Conservation (phyloP, 495 filamentous ascomycete genomes). For the Podospora pseudocomata region DNA sequence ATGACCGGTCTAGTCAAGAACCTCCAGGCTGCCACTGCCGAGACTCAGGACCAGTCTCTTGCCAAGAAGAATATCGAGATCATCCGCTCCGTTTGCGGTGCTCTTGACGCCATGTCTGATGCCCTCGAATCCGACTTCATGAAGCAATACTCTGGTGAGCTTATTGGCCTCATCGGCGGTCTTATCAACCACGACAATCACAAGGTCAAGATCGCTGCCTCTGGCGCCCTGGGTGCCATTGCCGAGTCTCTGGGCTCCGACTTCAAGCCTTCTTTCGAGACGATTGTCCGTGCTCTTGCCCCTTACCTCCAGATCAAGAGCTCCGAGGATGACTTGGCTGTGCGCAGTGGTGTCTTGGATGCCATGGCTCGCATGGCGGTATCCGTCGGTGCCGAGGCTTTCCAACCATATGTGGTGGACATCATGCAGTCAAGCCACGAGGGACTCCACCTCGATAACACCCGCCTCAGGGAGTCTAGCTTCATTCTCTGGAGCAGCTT, state of each 20-base stretch:
- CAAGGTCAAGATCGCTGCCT: slow-evolving; percentile 84
- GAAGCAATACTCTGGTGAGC: slow-evolving; percentile 70
- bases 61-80: slow-evolving; percentile 74
- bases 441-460: slow-evolving; percentile 83
- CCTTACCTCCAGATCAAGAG: slow-evolving; percentile 83
- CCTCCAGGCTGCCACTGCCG: slow-evolving; percentile 67
- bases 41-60: slow-evolving; percentile 45
- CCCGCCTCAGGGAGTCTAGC: slow-evolving; percentile 86
- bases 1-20: slow-evolving; percentile 84
- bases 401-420: slow-evolving; percentile 83
- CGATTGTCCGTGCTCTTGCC: slow-evolving; percentile 80
- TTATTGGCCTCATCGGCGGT: slow-evolving; percentile 76
- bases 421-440: slow-evolving; percentile 91
- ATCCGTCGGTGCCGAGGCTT: slow-evolving; percentile 80
- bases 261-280: slow-evolving; percentile 85
- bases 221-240: slow-evolving; percentile 84
- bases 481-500: slow-evolving; percentile 95
- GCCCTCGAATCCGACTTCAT: slow-evolving; percentile 83
- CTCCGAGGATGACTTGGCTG: slow-evolving; percentile 80
- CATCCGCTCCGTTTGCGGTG: slow-evolving; percentile 83
- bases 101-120: slow-evolving; percentile 85
- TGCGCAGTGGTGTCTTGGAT: slow-evolving; percentile 85
- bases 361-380: slow-evolving; percentile 86
- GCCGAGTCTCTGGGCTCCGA: slow-evolving; percentile 75
- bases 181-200: slow-evolving; percentile 79